phyloP scores from a whole-genome alignment of 352 stramenopile species.

The Globisporangium takayamanum region DNA sequence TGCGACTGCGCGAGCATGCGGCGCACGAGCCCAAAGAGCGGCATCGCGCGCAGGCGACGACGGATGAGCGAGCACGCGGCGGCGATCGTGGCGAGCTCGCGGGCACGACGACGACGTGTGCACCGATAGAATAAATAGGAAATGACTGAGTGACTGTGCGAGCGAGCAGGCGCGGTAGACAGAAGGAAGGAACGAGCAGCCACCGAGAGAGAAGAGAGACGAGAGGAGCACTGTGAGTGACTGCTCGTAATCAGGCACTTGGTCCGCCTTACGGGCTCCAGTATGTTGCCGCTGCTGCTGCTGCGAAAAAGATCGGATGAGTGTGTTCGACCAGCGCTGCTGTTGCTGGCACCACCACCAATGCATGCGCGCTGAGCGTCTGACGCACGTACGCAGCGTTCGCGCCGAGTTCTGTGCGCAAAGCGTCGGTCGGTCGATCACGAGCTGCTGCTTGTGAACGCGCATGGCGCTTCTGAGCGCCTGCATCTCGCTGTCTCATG shows the following conservation, averaged over 20 bases:
- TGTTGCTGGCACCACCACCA: neutral
- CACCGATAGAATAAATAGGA: slow-evolving; percentile 12
- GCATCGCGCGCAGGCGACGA: slow-evolving; percentile 1
- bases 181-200: neutral
- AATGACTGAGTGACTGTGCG: slow-evolving; percentile 2
- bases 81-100: neutral
- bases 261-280: neutral
- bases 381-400: neutral
- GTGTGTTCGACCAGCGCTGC: neutral
- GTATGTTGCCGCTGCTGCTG: neutral
- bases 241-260: too few species aligned
- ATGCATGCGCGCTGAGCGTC: neutral
- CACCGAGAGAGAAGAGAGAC: too few species aligned
- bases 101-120: slow-evolving; percentile 1
- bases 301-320: neutral
- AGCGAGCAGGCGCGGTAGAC: neutral
- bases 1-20: slow-evolving; percentile 12
- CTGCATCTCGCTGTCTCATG: slow-evolving; percentile 2
- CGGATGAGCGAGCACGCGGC: neutral
- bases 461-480: neutral
- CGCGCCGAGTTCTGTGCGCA: neutral
- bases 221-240: too few species aligned
- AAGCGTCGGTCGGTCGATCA: neutral
- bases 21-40: slow-evolving; percentile 13
- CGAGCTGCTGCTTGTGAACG: neutral